Evolutionary conservation across 2,329 filamentous ascomycete genomes (phyloP).

Genomic region (Furcasterigmium furcatum): DNA sequence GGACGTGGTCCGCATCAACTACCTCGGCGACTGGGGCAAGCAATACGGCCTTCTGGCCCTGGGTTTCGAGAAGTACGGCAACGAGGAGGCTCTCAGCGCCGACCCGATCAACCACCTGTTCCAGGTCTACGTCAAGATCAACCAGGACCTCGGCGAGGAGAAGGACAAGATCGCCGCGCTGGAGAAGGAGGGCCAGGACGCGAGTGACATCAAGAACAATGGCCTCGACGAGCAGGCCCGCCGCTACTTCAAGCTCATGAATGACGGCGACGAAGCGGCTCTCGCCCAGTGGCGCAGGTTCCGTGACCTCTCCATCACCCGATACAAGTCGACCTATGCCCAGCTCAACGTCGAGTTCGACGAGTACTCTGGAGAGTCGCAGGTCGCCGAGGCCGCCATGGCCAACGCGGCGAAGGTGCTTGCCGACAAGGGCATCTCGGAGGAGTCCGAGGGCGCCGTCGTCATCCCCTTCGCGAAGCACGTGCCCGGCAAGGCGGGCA

Average conservation of each 20-base stretch:
- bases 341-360: slow-evolving; percentile 71
- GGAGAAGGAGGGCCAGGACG: slow-evolving; percentile 50
- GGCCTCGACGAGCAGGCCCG: slow-evolving; percentile 73
- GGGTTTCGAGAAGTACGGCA: slow-evolving; percentile 72
- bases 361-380: slow-evolving; percentile 72
- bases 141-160: slow-evolving; percentile 62
- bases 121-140: slow-evolving; percentile 79
- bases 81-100: slow-evolving; percentile 64
- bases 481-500: slow-evolving; percentile 62
- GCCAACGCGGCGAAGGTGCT: slow-evolving; percentile 58
- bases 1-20: slow-evolving; percentile 74
- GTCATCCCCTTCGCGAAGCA: slow-evolving; percentile 71
- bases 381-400: slow-evolving; percentile 67
- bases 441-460: slow-evolving; percentile 69
- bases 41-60: slow-evolving; percentile 72
- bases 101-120: slow-evolving; percentile 82
- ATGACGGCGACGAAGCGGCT: slow-evolving; percentile 60
- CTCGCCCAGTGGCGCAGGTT: slow-evolving; percentile 63
- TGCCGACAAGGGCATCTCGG: slow-evolving; percentile 60
- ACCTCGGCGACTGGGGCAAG: slow-evolving; percentile 79
- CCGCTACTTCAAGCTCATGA: slow-evolving; percentile 68
- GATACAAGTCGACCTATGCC: slow-evolving; percentile 66
- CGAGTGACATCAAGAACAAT: slow-evolving; percentile 44
- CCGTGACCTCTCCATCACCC: slow-evolving; percentile 63
- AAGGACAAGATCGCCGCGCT: slow-evolving; percentile 61